A percentile compares a stretch with the other conserved stretches of the same genome.
These are phyloP conservation scores for Colletotrichum tanaceti DNA, from an alignment of 2,329 filamentous ascomycete genomes.

Conservation along the genomic window DNA sequence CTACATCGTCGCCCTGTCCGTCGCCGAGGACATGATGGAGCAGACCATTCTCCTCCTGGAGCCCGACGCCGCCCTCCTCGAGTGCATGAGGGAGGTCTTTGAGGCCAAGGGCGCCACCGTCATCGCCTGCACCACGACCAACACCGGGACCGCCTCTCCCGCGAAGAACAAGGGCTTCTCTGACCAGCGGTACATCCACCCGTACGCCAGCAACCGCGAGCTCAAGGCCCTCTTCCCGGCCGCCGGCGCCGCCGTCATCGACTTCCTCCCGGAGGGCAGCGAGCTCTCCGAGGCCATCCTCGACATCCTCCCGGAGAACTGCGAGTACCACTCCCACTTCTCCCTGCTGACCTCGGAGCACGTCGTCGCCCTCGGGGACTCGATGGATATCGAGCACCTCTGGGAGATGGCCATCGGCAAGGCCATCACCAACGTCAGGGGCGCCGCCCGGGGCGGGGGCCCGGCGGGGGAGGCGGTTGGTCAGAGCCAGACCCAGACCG, in stretches of 20 bases:
- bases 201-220: slow-evolving; percentile 44
- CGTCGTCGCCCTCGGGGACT: slow-evolving; percentile 23
- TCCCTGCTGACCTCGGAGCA: slow-evolving; percentile 39
- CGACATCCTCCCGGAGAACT: slow-evolving; percentile 44
- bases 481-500: no score
- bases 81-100: slow-evolving; percentile 44
- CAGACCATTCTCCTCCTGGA: slow-evolving; percentile 49
- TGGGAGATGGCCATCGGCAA: slow-evolving; percentile 44
- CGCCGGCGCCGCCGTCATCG: slow-evolving; percentile 45
- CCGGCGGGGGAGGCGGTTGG: no score
- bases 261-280: slow-evolving; percentile 47
- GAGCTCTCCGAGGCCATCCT: slow-evolving; percentile 46
- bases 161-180: not conserved
- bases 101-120: slow-evolving; percentile 33
- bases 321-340: slow-evolving; percentile 44
- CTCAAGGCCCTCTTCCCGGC: slow-evolving; percentile 47
- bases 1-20: slow-evolving; percentile 42
- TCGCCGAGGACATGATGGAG: slow-evolving; percentile 32
- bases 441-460: slow-evolving; percentile 3
- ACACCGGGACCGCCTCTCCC: slow-evolving; percentile 40
- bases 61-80: slow-evolving; percentile 47
- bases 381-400: slow-evolving; percentile 28
- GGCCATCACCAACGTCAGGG: slow-evolving; percentile 36
- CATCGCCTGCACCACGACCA: slow-evolving; percentile 43
- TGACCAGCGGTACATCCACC: slow-evolving; percentile 45